Evolutionary conservation across 1,139 yeast species (phyloP).

Genomic region (Sugiyamaella sp.): DNA sequence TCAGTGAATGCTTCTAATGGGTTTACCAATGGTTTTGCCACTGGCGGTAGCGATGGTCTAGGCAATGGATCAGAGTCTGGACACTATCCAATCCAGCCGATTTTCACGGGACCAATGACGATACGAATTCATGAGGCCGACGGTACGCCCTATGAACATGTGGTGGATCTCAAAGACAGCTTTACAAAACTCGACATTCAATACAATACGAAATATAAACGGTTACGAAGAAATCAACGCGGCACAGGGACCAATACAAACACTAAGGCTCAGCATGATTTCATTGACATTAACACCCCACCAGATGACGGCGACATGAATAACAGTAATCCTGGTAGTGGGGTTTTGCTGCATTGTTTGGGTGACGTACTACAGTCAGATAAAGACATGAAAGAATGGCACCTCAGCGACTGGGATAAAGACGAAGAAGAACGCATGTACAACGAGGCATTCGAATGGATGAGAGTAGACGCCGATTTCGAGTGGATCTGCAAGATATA

Average conservation of each 20-base stretch:
- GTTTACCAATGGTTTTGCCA: background rate
- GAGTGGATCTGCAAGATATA: slow-evolving; percentile 91
- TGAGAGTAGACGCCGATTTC: slow-evolving; percentile 92
- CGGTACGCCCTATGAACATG: slow-evolving; percentile 99
- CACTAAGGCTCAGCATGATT: slow-evolving; percentile 28
- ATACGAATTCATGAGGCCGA: slow-evolving; percentile 97
- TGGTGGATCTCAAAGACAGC: slow-evolving; percentile 84
- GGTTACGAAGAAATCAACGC: slow-evolving; percentile 65
- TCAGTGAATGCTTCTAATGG: background rate
- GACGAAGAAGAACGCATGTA: slow-evolving; percentile 69
- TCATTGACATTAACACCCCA: slow-evolving; percentile 31
- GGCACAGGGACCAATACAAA: slow-evolving; percentile 27
- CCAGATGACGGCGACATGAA: slow-evolving; percentile 17
- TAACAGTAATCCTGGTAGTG: slow-evolving; percentile 36
- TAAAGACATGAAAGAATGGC: slow-evolving; percentile 70
- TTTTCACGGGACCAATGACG: slow-evolving; percentile 83
- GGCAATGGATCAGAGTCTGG: too few relatives aligned
- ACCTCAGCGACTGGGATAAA: slow-evolving; percentile 69
- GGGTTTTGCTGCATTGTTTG: slow-evolving; percentile 58
- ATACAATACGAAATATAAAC: slow-evolving; percentile 85
- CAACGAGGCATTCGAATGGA: slow-evolving; percentile 96
- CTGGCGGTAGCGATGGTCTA: background rate
- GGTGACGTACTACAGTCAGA: slow-evolving; percentile 75
- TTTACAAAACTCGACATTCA: slow-evolving; percentile 89
- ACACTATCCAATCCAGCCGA: slow-evolving; percentile 32